Evolutionary conservation across 2,329 filamentous ascomycete genomes (phyloP).

Genomic region (Chrysosporium queenslandicum): DNA sequence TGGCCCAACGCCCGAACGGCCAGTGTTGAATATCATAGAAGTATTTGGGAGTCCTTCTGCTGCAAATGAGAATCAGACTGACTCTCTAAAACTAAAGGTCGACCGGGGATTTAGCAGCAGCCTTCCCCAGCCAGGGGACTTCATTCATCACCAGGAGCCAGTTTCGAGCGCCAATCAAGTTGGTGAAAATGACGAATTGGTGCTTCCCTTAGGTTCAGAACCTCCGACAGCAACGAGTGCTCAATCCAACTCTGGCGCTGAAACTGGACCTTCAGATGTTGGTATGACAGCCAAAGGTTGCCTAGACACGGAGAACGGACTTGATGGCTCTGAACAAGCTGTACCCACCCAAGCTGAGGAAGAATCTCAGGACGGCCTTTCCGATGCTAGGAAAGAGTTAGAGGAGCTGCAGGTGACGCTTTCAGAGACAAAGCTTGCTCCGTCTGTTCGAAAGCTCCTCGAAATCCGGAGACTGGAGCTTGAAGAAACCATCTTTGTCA

Average conservation of each 20-base stretch:
- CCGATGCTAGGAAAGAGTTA: background rate
- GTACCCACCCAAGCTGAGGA: background rate
- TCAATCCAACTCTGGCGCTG: background rate
- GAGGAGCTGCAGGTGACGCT: background rate
- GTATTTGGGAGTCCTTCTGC: conserved; percentile 16
- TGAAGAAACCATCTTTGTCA: background rate
- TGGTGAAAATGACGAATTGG: background rate
- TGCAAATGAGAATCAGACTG: conserved; percentile 9
- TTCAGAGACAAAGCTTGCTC: background rate
- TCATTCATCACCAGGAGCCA: background rate
- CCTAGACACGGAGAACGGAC: background rate
- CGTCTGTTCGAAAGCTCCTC: background rate
- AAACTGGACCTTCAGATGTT: background rate
- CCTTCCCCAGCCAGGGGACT: conserved; percentile 18
- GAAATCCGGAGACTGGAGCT: conserved; percentile 1
- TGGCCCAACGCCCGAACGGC: background rate
- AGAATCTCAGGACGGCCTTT: background rate
- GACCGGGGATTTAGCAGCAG: conserved; percentile 18
- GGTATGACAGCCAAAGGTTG: background rate
- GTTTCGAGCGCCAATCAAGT: background rate
- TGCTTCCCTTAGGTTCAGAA: background rate
- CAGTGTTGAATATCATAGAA: conserved; percentile 11
- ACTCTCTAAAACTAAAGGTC: conserved; percentile 13
- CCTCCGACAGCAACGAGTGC: background rate
- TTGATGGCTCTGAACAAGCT: background rate